Conservation (phyloP, 2,329 filamentous ascomycete genomes). For the Sporothrix phasma region DNA sequence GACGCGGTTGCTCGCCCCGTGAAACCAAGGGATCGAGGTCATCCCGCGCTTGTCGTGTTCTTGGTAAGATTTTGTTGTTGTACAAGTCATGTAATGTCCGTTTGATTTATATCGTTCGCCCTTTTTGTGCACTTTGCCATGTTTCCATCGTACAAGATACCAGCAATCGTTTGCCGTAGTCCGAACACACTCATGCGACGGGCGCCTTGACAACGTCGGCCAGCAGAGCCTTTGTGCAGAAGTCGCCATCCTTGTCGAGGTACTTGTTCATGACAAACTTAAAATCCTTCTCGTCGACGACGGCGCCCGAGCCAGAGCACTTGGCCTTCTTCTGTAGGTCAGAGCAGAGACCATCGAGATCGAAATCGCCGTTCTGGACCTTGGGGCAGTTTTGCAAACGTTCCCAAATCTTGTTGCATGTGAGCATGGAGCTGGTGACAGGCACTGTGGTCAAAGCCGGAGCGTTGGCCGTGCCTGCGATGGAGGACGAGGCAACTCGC, state of each 20-base stretch:
- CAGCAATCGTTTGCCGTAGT: neutral
- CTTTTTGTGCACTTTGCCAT: neutral
- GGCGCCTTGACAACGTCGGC: neutral
- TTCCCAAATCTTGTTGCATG: constrained; percentile 92
- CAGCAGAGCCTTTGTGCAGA: constrained; percentile 7
- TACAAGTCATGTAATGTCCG: neutral
- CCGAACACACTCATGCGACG: neutral
- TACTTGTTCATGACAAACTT: constrained; percentile 64
- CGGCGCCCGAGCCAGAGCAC: constrained; percentile 82
- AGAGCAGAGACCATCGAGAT: constrained; percentile 84
- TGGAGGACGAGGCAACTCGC: constrained; percentile 33
- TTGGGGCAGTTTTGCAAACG: constrained; percentile 77
- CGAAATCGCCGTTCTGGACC: constrained; percentile 83
- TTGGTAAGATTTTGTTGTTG: neutral
- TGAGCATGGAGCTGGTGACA: constrained; percentile 53
- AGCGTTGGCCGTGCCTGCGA: constrained; percentile 46
- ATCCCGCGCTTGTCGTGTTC: neutral
- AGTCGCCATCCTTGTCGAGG: constrained; percentile 32
- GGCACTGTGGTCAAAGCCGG: constrained; percentile 14
- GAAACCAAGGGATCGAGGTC: neutral
- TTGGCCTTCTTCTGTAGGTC: constrained; percentile 93
- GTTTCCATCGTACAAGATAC: neutral
- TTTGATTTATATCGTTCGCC: neutral
- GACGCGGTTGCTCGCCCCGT: neutral
- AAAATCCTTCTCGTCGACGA: constrained; percentile 83